Evolutionary conservation across 2,329 filamentous ascomycete genomes (phyloP).

Genomic region (Alternaria angustiovoidea): DNA sequence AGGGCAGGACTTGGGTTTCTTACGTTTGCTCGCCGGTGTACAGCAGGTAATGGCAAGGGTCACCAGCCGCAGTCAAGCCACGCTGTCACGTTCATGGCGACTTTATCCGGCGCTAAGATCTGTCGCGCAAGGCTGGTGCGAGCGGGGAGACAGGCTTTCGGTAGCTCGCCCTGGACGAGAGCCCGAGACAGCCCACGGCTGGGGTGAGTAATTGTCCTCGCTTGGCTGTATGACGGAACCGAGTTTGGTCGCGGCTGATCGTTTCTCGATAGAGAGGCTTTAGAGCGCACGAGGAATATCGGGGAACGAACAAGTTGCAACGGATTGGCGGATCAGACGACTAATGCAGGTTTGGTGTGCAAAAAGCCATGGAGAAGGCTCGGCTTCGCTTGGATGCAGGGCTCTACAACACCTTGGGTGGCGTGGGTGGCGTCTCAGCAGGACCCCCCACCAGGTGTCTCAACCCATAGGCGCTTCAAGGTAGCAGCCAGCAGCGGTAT

Average conservation of each 20-base stretch:
- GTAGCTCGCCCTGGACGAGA: slow-evolving; percentile 26
- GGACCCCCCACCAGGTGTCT: slow-evolving; percentile 28
- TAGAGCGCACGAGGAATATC: slow-evolving; percentile 39
- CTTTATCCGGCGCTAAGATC: slow-evolving; percentile 32
- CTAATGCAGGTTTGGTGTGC: slow-evolving; percentile 22
- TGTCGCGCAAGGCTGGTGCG: slow-evolving; percentile 31
- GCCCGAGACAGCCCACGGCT: slow-evolving; percentile 28
- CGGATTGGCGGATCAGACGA: slow-evolving; percentile 33
- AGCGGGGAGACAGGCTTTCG: slow-evolving; percentile 27
- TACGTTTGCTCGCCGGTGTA: slow-evolving; percentile 19
- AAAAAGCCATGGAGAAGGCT: slow-evolving; percentile 27
- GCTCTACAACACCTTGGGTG: slow-evolving; percentile 34
- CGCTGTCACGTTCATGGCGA: slow-evolving; percentile 34
- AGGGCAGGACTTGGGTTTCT: slow-evolving; percentile 25
- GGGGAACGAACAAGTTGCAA: slow-evolving; percentile 27
- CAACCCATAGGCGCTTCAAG: slow-evolving; percentile 19
- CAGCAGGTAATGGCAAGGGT: slow-evolving; percentile 30
- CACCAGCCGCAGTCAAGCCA: slow-evolving; percentile 44
- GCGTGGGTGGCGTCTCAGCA: slow-evolving; percentile 43
- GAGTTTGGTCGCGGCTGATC: slow-evolving; percentile 31
- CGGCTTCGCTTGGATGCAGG: slow-evolving; percentile 29
- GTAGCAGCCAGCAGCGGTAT: slow-evolving; percentile 30
- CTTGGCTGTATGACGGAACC: slow-evolving; percentile 29
- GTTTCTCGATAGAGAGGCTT: slow-evolving; percentile 32
- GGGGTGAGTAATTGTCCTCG: slow-evolving; percentile 20